Evolutionary conservation across 768 basidiomycete genomes (phyloP).

Genomic region (Mrakia hoshinonis): DNA sequence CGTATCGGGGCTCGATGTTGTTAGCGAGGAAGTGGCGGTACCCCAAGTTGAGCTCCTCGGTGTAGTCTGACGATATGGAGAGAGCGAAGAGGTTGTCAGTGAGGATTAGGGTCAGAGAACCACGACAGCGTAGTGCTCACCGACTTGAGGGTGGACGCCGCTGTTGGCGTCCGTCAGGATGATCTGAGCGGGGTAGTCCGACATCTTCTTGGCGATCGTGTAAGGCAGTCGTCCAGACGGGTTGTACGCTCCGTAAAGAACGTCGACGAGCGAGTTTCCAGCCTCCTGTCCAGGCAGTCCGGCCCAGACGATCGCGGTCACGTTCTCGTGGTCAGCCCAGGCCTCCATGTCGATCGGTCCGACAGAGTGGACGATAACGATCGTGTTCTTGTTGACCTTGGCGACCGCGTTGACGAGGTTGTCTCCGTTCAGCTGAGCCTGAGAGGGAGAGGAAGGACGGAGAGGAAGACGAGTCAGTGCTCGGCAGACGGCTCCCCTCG

Average conservation of each 20-base stretch:
- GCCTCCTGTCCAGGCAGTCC: conserved; percentile 51
- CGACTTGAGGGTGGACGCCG: too few relatives aligned
- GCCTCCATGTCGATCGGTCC: conserved; percentile 48
- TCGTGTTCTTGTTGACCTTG: conserved; percentile 37
- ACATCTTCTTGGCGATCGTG: conserved; percentile 57
- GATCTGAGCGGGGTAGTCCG: conserved; percentile 48
- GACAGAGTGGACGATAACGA: conserved; percentile 69
- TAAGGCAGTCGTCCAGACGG: conserved; percentile 67
- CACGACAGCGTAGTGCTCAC: too few relatives aligned
- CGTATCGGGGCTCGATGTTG: conserved; percentile 43
- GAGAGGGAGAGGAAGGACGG: not conserved
- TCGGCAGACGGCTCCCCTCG: too few relatives aligned
- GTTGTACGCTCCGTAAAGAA: conserved; percentile 58
- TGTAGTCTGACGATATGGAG: conserved; percentile 45
- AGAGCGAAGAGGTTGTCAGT: too few relatives aligned
- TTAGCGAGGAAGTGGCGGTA: conserved; percentile 51
- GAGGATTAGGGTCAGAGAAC: too few relatives aligned
- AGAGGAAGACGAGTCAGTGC: not conserved
- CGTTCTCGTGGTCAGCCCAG: conserved; percentile 70
- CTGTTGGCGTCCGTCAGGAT: too few relatives aligned
- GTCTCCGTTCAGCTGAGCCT: conserved; percentile 60
- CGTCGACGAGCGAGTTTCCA: conserved; percentile 61
- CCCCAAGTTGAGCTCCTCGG: conserved; percentile 49
- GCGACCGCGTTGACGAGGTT: conserved; percentile 29
- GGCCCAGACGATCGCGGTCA: conserved; percentile 42